Conservation (phyloP, 2,329 filamentous ascomycete genomes). For the Neophaeococcomyces mojaviensis region DNA sequence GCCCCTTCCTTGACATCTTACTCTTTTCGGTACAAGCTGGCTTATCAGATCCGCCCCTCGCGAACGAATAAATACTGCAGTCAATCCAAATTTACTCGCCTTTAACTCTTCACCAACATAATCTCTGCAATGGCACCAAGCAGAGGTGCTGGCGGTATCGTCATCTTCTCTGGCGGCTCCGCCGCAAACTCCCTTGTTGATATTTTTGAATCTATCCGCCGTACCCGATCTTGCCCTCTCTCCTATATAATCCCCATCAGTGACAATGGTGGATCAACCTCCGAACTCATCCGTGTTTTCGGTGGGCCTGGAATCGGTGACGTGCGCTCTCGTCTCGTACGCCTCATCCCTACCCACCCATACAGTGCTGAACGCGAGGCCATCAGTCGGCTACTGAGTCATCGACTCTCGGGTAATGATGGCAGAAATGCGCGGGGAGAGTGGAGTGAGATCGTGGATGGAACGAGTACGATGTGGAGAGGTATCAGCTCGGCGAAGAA, state of each 20-base stretch:
- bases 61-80: not conserved
- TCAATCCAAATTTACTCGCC: not conserved
- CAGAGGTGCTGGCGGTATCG: slow-evolving; percentile 5
- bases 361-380: slow-evolving; percentile 60
- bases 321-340: slow-evolving; percentile 73
- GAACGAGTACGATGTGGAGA: slow-evolving; percentile 67
- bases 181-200: slow-evolving; percentile 93
- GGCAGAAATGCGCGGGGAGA: slow-evolving; percentile 56
- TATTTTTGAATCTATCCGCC: slow-evolving; percentile 63
- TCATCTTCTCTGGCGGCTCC: slow-evolving; percentile 77
- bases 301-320: slow-evolving; percentile 83
- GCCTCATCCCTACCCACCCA: slow-evolving; percentile 66
- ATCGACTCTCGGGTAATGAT: slow-evolving; percentile 62
- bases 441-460: slow-evolving; percentile 86
- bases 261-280: slow-evolving; percentile 91
- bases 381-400: slow-evolving; percentile 78
- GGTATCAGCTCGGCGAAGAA: slow-evolving; percentile 63
- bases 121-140: not conserved
- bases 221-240: slow-evolving; percentile 59
- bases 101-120: no score
- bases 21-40: no score
- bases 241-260: slow-evolving; percentile 91
- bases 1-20: no score
- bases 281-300: slow-evolving; percentile 87
- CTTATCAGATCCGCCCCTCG: not conserved